phyloP scores from a whole-genome alignment of 2,329 filamentous ascomycete genomes.

The Paramyrothecium roridum region DNA sequence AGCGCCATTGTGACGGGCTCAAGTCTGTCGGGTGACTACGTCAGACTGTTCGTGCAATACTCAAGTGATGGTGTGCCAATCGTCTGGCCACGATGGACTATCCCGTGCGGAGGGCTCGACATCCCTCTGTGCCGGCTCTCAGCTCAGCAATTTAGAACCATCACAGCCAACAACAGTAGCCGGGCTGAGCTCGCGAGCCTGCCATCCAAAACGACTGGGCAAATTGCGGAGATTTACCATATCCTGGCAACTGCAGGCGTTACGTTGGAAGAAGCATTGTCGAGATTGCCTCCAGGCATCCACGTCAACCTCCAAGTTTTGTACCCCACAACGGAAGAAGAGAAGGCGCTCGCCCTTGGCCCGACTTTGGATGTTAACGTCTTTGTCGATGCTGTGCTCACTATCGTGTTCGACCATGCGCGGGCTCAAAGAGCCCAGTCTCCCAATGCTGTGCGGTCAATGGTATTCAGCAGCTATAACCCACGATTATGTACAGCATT shows the following conservation, averaged over 20 bases:
- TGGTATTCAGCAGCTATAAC: constrained; percentile 95
- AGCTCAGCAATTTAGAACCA: constrained; percentile 64
- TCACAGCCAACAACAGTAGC: constrained; percentile 41
- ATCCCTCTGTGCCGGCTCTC: constrained; percentile 79
- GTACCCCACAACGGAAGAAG: constrained; percentile 76
- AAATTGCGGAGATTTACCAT: constrained; percentile 65
- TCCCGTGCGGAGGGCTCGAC: constrained; percentile 72
- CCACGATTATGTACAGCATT: constrained; percentile 85
- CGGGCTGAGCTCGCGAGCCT: constrained; percentile 41
- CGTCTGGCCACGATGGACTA: constrained; percentile 81
- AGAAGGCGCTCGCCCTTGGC: constrained; percentile 65
- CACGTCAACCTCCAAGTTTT: constrained; percentile 91
- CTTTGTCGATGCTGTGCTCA: constrained; percentile 80
- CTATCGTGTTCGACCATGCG: constrained; percentile 88
- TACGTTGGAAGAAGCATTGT: constrained; percentile 74
- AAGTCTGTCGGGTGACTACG: constrained; percentile 92
- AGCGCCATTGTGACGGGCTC: constrained; percentile 91
- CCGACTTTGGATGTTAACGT: constrained; percentile 80
- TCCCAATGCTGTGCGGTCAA: constrained; percentile 72
- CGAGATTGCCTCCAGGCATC: constrained; percentile 71
- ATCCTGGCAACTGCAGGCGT: constrained; percentile 73
- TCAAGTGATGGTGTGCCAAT: constrained; percentile 86
- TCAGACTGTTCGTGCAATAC: constrained; percentile 86
- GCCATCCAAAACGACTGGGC: constrained; percentile 43
- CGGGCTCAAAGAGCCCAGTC: constrained; percentile 61